A percentile compares a stretch with the other conserved stretches of the same genome.
phyloP scores from a whole-genome alignment of 768 basidiomycete species.

The Fomitopsis pulvina region DNA sequence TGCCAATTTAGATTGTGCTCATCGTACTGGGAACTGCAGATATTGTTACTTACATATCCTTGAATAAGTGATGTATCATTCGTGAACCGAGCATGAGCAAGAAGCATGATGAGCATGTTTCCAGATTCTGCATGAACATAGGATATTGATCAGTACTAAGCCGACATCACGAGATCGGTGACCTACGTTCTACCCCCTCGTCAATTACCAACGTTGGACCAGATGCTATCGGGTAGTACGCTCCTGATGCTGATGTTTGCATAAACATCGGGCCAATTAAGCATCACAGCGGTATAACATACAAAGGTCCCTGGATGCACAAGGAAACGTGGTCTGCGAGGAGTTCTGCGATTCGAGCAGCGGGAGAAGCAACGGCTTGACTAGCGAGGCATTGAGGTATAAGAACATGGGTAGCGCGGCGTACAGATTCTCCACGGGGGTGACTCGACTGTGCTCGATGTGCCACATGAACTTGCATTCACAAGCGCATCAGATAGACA shows the following conservation, averaged over 20 bases:
- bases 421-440: constrained; percentile 26
- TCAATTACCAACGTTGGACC: neutral
- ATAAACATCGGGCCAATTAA: neutral
- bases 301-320: constrained; percentile 24
- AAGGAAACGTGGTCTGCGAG: constrained; percentile 9
- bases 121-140: neutral
- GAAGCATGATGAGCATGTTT: neutral
- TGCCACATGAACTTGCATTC: neutral
- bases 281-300: neutral
- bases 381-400: constrained; percentile 24
- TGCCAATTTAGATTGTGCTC: neutral
- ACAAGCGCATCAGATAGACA: neutral
- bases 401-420: constrained; percentile 23
- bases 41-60: neutral
- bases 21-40: neutral
- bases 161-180: no score
- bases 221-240: neutral
- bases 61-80: neutral
- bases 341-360: constrained; percentile 19
- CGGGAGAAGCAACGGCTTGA: constrained; percentile 19
- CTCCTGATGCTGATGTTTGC: neutral
- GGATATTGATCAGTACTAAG: no score
- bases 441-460: constrained; percentile 16
- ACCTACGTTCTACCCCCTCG: neutral
- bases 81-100: neutral